phyloP scores from a whole-genome alignment of 78 protist genomes.

The Kipferlia bialata region DNA sequence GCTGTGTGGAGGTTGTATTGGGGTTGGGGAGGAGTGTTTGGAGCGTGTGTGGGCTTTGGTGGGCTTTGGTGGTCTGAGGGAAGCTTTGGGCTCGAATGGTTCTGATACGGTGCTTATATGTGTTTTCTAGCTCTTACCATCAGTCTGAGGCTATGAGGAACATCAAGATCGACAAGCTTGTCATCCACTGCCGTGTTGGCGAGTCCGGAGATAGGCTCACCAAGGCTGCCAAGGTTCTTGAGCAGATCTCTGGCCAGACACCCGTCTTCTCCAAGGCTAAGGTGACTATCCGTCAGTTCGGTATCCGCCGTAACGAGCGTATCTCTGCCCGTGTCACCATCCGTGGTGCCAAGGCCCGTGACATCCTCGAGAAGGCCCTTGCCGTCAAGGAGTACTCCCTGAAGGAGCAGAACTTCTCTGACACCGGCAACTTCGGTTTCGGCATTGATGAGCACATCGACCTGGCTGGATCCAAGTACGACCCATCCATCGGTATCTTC shows the following conservation, averaged over 20 bases:
- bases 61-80: too few relatives aligned
- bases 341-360: conserved; percentile 94
- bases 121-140: too few relatives aligned
- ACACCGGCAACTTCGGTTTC: conserved; percentile 56
- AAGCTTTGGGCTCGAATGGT: too few relatives aligned
- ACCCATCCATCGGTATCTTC: conserved; percentile 91
- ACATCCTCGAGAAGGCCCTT: conserved; percentile 78
- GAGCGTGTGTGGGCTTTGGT: too few relatives aligned
- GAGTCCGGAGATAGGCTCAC: conserved; percentile 91
- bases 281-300: conserved; percentile 85
- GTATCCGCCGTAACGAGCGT: conserved; percentile 92
- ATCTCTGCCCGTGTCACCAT: conserved; percentile 87
- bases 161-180: conserved; percentile 79
- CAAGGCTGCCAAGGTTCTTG: conserved; percentile 95
- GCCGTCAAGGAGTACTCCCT: conserved; percentile 93
- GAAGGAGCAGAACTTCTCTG: conserved; percentile 66
- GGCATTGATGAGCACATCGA: conserved; percentile 97
- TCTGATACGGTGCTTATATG: too few relatives aligned
- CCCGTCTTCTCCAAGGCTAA: conserved; percentile 88
- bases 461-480: conserved; percentile 88
- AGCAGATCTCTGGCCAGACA: conserved; percentile 84
- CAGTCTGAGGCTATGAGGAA: too few relatives aligned
- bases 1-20: too few relatives aligned
- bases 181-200: conserved; percentile 92
- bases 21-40: too few relatives aligned